These are phyloP conservation scores for Pseudotsuga menziesii DNA, from an alignment of 75 land plant species.

Conservation along the genomic window DNA sequence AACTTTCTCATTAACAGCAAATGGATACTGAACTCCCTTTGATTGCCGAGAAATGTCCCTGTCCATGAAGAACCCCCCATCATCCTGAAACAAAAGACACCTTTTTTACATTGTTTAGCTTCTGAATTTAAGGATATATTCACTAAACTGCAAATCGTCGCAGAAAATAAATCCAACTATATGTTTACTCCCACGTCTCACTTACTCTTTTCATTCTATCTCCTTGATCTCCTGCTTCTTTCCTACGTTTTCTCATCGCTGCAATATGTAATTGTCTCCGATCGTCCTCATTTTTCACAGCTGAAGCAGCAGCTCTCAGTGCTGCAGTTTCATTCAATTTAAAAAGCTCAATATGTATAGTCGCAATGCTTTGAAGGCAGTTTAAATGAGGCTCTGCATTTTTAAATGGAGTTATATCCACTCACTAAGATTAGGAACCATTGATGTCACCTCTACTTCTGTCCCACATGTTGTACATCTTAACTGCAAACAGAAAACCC, in stretches of 20 bases:
- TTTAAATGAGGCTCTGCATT: not conserved
- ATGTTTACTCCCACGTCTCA: constrained; percentile 10
- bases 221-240: constrained; percentile 56
- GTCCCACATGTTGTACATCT: constrained; percentile 66
- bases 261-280: constrained; percentile 70
- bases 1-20: constrained; percentile 85
- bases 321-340: constrained; percentile 37
- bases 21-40: constrained; percentile 87
- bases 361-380: not conserved
- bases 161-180: not conserved
- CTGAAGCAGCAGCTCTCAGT: constrained; percentile 80
- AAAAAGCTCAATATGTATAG: constrained; percentile 1
- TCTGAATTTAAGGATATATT: not conserved
- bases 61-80: constrained; percentile 50
- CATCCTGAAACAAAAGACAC: constrained; percentile 38
- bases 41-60: constrained; percentile 29
- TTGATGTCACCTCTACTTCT: constrained; percentile 49
- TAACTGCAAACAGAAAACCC: constrained; percentile 37
- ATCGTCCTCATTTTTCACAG: constrained; percentile 77
- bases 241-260: constrained; percentile 61
- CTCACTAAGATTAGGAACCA: constrained; percentile 81
- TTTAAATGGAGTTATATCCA: not conserved
- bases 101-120: not conserved
- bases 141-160: not conserved
- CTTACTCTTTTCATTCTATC: constrained; percentile 33